Evolutionary conservation across 2,329 filamentous ascomycete genomes (phyloP).

Genomic region (Trichoderma sp.): DNA sequence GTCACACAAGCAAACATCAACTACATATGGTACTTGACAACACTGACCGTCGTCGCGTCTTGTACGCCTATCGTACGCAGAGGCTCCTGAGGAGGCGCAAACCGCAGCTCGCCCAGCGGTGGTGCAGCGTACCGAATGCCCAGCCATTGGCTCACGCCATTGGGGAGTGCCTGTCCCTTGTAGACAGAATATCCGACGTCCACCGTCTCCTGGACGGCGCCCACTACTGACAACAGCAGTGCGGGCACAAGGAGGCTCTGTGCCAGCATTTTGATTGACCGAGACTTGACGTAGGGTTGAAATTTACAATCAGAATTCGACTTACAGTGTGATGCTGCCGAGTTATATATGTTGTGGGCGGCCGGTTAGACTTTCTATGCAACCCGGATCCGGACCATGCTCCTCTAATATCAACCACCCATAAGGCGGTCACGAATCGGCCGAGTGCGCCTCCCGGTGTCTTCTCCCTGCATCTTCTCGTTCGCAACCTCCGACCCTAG

Average conservation of each 20-base stretch:
- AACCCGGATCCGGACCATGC: background rate
- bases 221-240: conserved; percentile 24
- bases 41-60: conserved; percentile 56
- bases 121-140: conserved; percentile 75
- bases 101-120: conserved; percentile 66
- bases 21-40: background rate
- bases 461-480: conserved; percentile 21
- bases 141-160: conserved; percentile 70
- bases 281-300: background rate
- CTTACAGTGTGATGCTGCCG: background rate
- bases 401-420: background rate
- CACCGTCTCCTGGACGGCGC: conserved; percentile 45
- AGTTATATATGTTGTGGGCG: conserved; percentile 1
- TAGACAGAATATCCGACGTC: conserved; percentile 70
- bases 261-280: background rate
- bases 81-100: conserved; percentile 68
- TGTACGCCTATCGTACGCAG: conserved; percentile 48
- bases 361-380: background rate
- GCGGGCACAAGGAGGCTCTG: conserved; percentile 8
- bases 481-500: conserved; percentile 34
- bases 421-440: background rate
- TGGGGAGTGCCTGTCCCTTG: conserved; percentile 54
- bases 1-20: background rate
- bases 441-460: background rate
- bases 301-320: background rate